phyloP scores from a whole-genome alignment of 345 rosid genomes.

The Gossypium bickii region DNA sequence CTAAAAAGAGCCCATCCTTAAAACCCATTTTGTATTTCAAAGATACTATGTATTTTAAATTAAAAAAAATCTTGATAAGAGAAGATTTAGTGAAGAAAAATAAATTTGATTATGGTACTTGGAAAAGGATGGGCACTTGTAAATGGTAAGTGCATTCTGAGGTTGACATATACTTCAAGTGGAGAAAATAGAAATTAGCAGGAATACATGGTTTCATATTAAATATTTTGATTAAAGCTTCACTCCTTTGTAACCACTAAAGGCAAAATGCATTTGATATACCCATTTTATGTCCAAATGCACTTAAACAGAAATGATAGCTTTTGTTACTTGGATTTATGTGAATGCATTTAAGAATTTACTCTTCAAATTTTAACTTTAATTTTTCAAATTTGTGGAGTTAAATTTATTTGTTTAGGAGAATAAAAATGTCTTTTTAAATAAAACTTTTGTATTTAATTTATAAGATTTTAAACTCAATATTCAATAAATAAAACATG shows the following conservation, averaged over 20 bases:
- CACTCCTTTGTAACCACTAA: constrained; percentile 6
- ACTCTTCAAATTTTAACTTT: too few relatives aligned
- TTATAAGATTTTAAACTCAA: too few relatives aligned
- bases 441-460: too few relatives aligned
- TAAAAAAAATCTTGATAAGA: too few relatives aligned
- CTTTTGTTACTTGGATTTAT: neutral
- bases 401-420: too few relatives aligned
- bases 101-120: neutral
- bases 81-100: neutral
- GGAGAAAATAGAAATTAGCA: neutral
- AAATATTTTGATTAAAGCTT: constrained; percentile 1
- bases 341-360: too few relatives aligned
- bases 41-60: too few relatives aligned
- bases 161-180: neutral
- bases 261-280: constrained; percentile 11
- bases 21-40: too few relatives aligned
- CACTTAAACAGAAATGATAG: constrained; percentile 14
- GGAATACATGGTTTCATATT: neutral
- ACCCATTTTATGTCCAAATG: constrained; percentile 30
- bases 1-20: too few relatives aligned
- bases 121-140: constrained; percentile 12
- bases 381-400: too few relatives aligned
- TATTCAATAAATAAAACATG: too few relatives aligned
- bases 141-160: neutral
- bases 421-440: too few relatives aligned